A percentile compares a stretch with the other conserved stretches of the same genome.
These are phyloP conservation scores for Casaregolazyma suthepensis DNA, from an alignment of 1,139 yeast species.

Conservation along the genomic window DNA sequence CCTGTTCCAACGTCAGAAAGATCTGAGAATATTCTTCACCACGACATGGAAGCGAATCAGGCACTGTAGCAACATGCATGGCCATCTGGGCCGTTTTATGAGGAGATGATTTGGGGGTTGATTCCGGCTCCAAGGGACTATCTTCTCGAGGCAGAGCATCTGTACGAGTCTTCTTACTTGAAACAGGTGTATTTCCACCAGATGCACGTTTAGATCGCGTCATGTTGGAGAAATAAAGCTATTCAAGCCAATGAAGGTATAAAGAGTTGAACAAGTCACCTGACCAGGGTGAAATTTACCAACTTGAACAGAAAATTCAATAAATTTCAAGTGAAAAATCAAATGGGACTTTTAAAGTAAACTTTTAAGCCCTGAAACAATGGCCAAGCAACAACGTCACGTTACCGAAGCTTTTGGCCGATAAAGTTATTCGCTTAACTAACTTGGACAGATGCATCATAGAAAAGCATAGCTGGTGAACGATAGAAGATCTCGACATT, in stretches of 20 bases:
- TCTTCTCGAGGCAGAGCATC: neutral
- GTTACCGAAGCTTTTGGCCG: neutral
- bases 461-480: neutral
- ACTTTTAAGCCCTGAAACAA: neutral
- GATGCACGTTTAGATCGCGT: neutral
- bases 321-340: no score
- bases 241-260: neutral
- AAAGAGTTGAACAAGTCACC: neutral
- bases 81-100: constrained; percentile 51
- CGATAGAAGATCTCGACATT: neutral
- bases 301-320: neutral
- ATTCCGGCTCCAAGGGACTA: neutral
- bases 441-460: neutral
- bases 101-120: constrained; percentile 14
- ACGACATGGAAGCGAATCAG: constrained; percentile 74
- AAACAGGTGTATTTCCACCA: neutral
- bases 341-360: no score
- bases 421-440: neutral
- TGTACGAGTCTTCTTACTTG: neutral
- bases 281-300: neutral
- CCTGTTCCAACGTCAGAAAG: constrained; percentile 64
- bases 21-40: constrained; percentile 79
- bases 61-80: constrained; percentile 59
- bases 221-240: neutral
- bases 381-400: neutral